These are phyloP conservation scores for Xylaria curta DNA, from an alignment of 495 filamentous ascomycete species.

Conservation along the genomic window DNA sequence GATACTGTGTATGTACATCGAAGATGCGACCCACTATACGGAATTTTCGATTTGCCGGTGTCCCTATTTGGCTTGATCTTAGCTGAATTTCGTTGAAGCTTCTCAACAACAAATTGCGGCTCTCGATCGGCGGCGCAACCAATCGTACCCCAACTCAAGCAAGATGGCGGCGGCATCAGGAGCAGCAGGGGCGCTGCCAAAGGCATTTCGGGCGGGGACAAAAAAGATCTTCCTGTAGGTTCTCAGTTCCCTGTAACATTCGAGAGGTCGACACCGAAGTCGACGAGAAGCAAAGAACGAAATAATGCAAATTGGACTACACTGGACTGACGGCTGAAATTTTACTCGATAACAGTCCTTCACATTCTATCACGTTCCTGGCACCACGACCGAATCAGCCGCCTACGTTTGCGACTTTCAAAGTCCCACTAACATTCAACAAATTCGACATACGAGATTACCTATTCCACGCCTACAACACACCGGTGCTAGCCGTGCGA, in stretches of 20 bases:
- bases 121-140: background rate
- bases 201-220: conserved; percentile 48
- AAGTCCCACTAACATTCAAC: conserved; percentile 84
- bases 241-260: background rate
- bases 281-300: background rate
- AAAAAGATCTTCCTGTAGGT: conserved; percentile 76
- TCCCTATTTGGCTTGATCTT: background rate
- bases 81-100: background rate
- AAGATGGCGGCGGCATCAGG: conserved; percentile 22
- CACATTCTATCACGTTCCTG: conserved; percentile 77
- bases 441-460: conserved; percentile 94
- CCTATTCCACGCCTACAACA: conserved; percentile 75
- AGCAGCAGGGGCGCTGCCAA: conserved; percentile 30
- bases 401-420: conserved; percentile 80
- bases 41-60: conserved; percentile 25
- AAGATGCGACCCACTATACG: conserved; percentile 15
- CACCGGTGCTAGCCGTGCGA: conserved; percentile 70
- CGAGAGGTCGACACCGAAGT: background rate
- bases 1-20: background rate
- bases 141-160: background rate
- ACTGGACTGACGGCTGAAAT: background rate
- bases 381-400: conserved; percentile 70
- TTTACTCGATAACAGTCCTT: conserved; percentile 61
- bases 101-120: background rate
- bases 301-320: background rate